phyloP scores from a whole-genome alignment of 2,329 filamentous ascomycete genomes.

The Setomelanomma holmii region DNA sequence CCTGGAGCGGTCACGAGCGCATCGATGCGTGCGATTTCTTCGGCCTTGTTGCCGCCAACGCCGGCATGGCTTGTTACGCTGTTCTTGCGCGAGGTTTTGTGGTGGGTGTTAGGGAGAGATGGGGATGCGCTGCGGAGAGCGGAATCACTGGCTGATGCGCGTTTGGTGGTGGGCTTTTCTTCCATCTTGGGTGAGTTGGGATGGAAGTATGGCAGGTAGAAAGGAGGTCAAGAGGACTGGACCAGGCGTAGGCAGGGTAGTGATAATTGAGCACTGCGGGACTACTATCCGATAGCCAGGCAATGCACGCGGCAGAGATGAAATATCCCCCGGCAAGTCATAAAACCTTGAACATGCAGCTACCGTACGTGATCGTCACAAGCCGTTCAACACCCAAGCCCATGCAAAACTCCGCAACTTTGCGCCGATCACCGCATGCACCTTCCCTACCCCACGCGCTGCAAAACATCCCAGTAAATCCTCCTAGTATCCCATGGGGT shows the following conservation, averaged over 20 bases:
- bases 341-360: not conserved
- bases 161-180: conserved; percentile 2
- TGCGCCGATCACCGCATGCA: not conserved
- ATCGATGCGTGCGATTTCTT: conserved; percentile 13
- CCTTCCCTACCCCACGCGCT: no score
- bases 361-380: not conserved
- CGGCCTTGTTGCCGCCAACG: not conserved
- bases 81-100: conserved; percentile 1
- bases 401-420: not conserved
- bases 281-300: no score
- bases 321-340: no score
- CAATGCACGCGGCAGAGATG: no score
- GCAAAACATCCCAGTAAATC: not conserved
- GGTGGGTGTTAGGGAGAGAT: not conserved
- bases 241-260: not conserved
- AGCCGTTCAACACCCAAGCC: not conserved
- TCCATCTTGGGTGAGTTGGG: conserved; percentile 1
- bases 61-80: not conserved
- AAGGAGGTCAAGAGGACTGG: not conserved
- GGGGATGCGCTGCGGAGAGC: not conserved
- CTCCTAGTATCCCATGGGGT: not conserved
- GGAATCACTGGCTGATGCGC: not conserved
- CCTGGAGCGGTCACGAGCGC: conserved; percentile 22
- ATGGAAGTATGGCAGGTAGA: not conserved
- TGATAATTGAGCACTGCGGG: not conserved